These are phyloP conservation scores for Myxozyma udenii DNA, from an alignment of 805 yeast genomes.

Conservation along the genomic window DNA sequence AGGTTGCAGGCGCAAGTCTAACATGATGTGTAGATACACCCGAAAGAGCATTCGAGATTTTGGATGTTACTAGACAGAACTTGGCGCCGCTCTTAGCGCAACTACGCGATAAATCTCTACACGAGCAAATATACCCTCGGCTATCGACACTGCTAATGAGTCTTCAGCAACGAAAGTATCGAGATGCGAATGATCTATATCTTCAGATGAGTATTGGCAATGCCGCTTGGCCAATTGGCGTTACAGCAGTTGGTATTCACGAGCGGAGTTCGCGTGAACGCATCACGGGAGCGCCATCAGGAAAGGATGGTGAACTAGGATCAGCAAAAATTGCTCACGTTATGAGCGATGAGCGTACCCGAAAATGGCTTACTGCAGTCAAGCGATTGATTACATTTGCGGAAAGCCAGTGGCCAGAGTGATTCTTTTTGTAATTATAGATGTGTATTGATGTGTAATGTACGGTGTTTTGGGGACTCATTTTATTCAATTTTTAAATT, in stretches of 20 bases:
- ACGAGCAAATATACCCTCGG: conserved; percentile 47
- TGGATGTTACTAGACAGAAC: conserved; percentile 49
- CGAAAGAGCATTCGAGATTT: conserved; percentile 34
- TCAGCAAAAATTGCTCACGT: conserved; percentile 54
- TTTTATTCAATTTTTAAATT: too few species aligned
- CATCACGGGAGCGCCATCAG: conserved; percentile 49
- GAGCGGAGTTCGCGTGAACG: conserved; percentile 62
- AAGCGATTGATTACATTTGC: conserved; percentile 67
- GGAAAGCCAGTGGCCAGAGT: conserved; percentile 39
- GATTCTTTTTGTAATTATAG: too few species aligned
- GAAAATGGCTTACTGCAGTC: conserved; percentile 70
- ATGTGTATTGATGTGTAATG: too few species aligned
- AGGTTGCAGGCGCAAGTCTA: too few species aligned
- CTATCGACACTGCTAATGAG: conserved; percentile 59
- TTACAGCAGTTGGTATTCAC: conserved; percentile 74
- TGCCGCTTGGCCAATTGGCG: conserved; percentile 91
- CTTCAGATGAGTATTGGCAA: conserved; percentile 78
- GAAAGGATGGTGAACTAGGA: conserved; percentile 15
- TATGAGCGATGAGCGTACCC: conserved; percentile 70
- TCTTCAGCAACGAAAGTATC: conserved; percentile 53
- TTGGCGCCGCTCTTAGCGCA: conserved; percentile 53
- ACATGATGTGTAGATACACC: conserved; percentile 17
- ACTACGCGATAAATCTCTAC: conserved; percentile 47
- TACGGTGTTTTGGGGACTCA: too few species aligned
- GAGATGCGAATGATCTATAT: conserved; percentile 63